A percentile compares a stretch with the other conserved stretches of the same genome.
phyloP scores from a whole-genome alignment of 371 early-diverging fungal species.

The Nematocida parisii region DNA sequence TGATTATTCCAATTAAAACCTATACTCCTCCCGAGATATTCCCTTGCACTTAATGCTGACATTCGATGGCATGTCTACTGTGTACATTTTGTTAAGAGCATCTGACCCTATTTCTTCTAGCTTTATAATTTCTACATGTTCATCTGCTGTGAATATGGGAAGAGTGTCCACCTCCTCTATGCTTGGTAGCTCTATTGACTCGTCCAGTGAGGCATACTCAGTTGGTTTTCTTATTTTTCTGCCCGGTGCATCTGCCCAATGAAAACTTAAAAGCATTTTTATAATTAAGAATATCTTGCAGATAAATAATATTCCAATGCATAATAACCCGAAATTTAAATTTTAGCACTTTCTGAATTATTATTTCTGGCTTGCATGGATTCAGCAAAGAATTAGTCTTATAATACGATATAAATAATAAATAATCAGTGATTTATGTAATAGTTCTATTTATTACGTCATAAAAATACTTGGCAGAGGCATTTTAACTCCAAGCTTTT shows the following conservation, averaged over 20 bases:
- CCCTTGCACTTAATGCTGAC: slow-evolving; percentile 40
- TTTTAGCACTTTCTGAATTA: too few relatives aligned
- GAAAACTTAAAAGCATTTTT: slow-evolving; percentile 16
- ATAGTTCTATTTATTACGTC: too few relatives aligned
- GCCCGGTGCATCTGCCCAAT: neutral
- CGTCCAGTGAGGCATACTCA: slow-evolving; percentile 13
- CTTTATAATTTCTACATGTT: neutral
- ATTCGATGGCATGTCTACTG: neutral
- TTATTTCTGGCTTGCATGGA: too few relatives aligned
- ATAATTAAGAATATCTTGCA: neutral
- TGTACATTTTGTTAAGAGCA: slow-evolving; percentile 22
- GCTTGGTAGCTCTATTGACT: slow-evolving; percentile 11
- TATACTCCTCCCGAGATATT: slow-evolving; percentile 17
- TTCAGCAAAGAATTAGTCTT: too few relatives aligned
- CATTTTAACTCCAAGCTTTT: neutral
- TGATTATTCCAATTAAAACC: slow-evolving; percentile 4
- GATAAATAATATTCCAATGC: too few relatives aligned
- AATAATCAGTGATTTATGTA: too few relatives aligned
- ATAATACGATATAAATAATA: too few relatives aligned
- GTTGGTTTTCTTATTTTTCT: slow-evolving; percentile 9
- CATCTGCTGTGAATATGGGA: neutral
- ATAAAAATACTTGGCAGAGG: too few relatives aligned
- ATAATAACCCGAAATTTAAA: too few relatives aligned
- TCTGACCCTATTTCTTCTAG: slow-evolving; percentile 30
- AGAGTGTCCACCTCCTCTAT: slow-evolving; percentile 43